Base-by-base conservation (phyloP, 805 yeast species). In the Candida pseudoglaebosa region DNA sequence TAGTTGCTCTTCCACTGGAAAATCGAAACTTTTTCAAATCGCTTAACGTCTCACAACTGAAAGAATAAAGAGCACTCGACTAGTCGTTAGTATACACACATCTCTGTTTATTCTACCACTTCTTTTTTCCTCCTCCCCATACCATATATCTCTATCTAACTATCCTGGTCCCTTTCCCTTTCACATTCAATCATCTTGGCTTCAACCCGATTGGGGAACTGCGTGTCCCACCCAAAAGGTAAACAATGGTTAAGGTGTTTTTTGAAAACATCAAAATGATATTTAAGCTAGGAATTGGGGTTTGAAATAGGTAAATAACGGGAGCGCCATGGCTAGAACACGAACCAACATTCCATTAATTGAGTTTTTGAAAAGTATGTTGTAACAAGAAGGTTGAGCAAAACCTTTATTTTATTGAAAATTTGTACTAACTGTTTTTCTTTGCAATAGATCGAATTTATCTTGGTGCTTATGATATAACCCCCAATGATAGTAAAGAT, bases 381-480 rank as follows among this genome's bases (percentile, higher is more conserved):
- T 6, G 16, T 5, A 33, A 28, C 7, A 6, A 6, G 19, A 10
- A 5, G 28, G 14, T 28, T 20, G 28, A 4, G n/a, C 12, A 31
- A 15, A 14, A 22, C 32, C 37, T n/a, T n/a, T n/a, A n/a, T n/a
- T n/a, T n/a, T n/a, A n/a, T n/a, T n/a, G n/a, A n/a, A n/a, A n/a
- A n/a, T n/a, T 24, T 12, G 4, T 49, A 61, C 63, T 62, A 58
- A 60, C 67, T 6, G 22, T 30, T 40, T 39, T 7, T 10, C 32
- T n/a, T n/a, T n/a, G n/a, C 32, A 20, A 34, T 44, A 68, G 72
- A 66, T 44, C 80, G 95, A 41, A 84, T 91, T 21, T 93, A 93
- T 55, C 77, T 91, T 7, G 97, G 96, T 4, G 95, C 95, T 3
- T 90, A 79, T 57, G 95, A 89, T 56, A 65, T 73, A 46, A 67